These are phyloP conservation scores for Elsinoe perseae DNA, from an alignment of 2,329 filamentous ascomycete species.

Conservation along the genomic window DNA sequence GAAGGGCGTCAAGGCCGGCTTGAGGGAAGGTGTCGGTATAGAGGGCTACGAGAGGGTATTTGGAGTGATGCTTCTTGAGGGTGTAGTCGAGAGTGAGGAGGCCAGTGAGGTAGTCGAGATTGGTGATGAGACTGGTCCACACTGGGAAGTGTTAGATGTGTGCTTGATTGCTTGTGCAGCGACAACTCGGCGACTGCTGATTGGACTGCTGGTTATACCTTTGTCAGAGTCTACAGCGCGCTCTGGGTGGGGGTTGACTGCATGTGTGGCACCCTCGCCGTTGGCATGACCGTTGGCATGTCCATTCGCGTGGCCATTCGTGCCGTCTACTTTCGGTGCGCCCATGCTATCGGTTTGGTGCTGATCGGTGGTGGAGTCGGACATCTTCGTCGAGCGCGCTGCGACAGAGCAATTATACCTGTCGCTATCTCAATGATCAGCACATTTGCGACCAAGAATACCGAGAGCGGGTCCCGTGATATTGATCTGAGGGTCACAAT, in stretches of 20 bases:
- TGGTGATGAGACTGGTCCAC: slow-evolving; percentile 84
- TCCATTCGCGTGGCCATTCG: neutral
- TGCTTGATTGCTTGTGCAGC: neutral
- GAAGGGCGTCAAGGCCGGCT: slow-evolving; percentile 61
- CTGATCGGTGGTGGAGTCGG: neutral
- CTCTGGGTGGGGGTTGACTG: slow-evolving; percentile 24
- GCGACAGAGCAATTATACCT: neutral
- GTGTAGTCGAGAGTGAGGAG: slow-evolving; percentile 75
- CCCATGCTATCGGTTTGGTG: neutral
- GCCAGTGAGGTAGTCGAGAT: slow-evolving; percentile 71
- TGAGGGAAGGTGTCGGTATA: slow-evolving; percentile 71
- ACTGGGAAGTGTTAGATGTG: slow-evolving; percentile 37
- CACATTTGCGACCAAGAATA: neutral
- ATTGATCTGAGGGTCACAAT: neutral
- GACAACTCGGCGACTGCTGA: slow-evolving; percentile 1
- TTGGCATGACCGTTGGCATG: neutral
- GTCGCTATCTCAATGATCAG: neutral
- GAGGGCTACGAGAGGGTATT: slow-evolving; percentile 72
- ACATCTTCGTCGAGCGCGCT: neutral
- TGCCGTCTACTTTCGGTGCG: neutral
- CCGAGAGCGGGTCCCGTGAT: neutral
- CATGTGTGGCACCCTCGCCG: slow-evolving; percentile 19
- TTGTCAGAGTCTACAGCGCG: slow-evolving; percentile 27
- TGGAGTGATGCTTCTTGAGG: slow-evolving; percentile 55
- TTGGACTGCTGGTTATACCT: neutral